These are phyloP conservation scores for Penicillium sp. DNA, from an alignment of 2,329 filamentous ascomycete species.

Conservation along the genomic window DNA sequence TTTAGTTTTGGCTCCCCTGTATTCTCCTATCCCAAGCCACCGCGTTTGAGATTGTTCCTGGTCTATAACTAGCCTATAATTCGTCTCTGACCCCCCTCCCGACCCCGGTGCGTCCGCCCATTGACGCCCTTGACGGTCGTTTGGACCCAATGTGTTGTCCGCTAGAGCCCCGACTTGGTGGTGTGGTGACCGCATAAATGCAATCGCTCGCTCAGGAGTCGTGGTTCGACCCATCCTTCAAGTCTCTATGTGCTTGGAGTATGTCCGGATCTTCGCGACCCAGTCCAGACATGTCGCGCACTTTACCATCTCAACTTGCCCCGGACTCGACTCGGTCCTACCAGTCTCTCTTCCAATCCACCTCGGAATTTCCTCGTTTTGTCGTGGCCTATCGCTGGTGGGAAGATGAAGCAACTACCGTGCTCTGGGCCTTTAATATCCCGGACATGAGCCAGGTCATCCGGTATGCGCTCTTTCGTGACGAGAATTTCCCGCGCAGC, in stretches of 20 bases:
- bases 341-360: constrained; percentile 28
- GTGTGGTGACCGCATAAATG: constrained; percentile 16
- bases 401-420: constrained; percentile 37
- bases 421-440: constrained; percentile 38
- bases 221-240: constrained; percentile 7
- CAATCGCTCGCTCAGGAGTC: constrained; percentile 12
- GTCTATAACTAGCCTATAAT: constrained; percentile 3
- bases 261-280: not conserved
- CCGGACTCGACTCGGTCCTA: constrained; percentile 21
- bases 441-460: constrained; percentile 35
- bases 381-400: constrained; percentile 36
- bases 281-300: constrained; percentile 9
- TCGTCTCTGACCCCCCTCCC: not conserved
- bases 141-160: constrained; percentile 13
- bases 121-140: too few species aligned
- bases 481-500: constrained; percentile 33
- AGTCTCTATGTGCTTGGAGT: not conserved
- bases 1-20: not conserved
- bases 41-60: not conserved
- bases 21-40: not conserved
- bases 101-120: not conserved
- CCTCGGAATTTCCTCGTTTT: constrained; percentile 31
- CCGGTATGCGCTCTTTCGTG: constrained; percentile 35
- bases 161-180: constrained; percentile 4
- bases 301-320: not conserved